These are phyloP conservation scores for Tolypocladium amazonense DNA, from an alignment of 2,329 filamentous ascomycete species.

Conservation along the genomic window DNA sequence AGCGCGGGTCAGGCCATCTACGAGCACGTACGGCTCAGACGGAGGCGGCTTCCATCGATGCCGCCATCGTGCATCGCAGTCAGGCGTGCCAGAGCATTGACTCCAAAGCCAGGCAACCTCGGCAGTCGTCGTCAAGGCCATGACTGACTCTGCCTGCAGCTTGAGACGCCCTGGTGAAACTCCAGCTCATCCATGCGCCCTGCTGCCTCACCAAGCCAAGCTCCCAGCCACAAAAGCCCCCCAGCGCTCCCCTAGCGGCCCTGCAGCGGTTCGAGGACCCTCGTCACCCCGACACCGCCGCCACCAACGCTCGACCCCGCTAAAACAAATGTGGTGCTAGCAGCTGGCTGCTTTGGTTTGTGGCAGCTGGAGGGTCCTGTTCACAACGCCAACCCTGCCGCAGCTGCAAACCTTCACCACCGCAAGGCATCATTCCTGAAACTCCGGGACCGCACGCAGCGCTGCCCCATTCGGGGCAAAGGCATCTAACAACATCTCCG, in stretches of 20 bases:
- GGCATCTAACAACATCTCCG: conserved; percentile 10
- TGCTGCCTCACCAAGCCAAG: background rate
- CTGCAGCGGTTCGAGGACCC: background rate
- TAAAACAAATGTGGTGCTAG: background rate
- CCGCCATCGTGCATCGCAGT: background rate
- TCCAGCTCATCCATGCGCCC: background rate
- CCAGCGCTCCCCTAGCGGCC: background rate
- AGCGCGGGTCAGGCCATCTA: background rate
- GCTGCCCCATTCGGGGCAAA: background rate
- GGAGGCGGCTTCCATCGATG: background rate
- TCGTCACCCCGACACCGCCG: background rate
- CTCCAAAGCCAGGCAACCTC: background rate
- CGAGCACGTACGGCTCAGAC: background rate
- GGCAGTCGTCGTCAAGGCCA: background rate
- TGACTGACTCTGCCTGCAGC: background rate
- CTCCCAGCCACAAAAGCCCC: background rate
- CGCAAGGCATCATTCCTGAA: background rate
- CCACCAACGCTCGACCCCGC: background rate
- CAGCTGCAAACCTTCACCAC: background rate
- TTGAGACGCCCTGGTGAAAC: background rate
- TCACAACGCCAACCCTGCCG: background rate
- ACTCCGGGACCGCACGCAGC: background rate
- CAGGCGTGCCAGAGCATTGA: background rate
- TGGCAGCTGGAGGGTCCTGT: background rate
- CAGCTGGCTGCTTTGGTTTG: background rate